Evolutionary conservation across 495 filamentous ascomycete genomes (phyloP), one percentile per base, ranked within the genome.

Genomic region (Cercophora samala): DNA sequence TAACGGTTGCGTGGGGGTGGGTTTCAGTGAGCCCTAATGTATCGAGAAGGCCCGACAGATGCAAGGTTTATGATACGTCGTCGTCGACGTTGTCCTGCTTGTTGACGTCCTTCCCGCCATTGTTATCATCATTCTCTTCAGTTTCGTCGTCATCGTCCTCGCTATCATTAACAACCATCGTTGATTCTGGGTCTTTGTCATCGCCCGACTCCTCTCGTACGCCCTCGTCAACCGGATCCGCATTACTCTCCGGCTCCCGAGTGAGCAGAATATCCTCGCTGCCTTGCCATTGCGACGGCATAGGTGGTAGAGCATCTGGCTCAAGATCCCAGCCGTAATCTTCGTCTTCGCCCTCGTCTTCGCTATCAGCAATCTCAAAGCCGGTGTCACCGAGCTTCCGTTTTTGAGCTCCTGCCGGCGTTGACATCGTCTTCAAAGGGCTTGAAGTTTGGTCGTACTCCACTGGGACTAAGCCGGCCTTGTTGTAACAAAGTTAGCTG

Each of bases 271-370:
- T 71, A 61, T 84, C 82, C 65, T 84, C 82, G 67, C 82, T 84
- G 26, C 82, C 82, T 70, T 84, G 81, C 82, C 81, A 83, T 67
- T 83, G 82, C 11, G 81, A 80, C 19, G 81, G 81, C 75, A 79
- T 79, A 1, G 68, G 74, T 15, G 81, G 81, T 64, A 82, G 69
- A 26, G 74, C 74, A n/a, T 73, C 74, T 46, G 25, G 60, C 13
- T 84, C 80, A 52, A 84, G 79, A 8, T 81, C 80, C 81, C 82
- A 84, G 8, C 82, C 82, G 67, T 84, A 84, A 54, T 84, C 81
- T 46, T 84, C 82, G 37, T 78, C 81, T 1, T 84, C 79, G 69
- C 37, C 37, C 37, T 84, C 82, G 46, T 77, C 81, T 0, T 84
- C 79, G 71, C 82, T 84, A 63, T 84, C 82, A 1, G 81, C 74